Evolutionary conservation across 345 rosid genomes (phyloP), one percentile per base, ranked within the genome.

Genomic region (Pelargonium nanum): DNA sequence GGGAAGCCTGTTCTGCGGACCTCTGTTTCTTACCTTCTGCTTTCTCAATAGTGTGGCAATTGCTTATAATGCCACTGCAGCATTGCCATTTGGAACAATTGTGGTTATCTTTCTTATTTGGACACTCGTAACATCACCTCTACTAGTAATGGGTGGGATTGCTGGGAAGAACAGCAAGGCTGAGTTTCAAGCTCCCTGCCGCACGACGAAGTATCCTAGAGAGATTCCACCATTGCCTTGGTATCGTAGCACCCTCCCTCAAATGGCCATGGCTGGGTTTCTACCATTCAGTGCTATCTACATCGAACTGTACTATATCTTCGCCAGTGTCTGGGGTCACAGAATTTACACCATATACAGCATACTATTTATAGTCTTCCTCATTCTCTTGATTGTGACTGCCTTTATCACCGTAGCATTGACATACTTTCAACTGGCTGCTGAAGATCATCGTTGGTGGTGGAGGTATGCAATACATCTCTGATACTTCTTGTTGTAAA

Each of bases 241-340:
- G 83, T 75, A 79, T 56, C 56, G 83, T 59, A 65, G 69, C 24
- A 32, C 83, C 7, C 55, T 79, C 56, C 76, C 80, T 62, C 83
- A 79, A 67, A 75, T 75, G 83, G 80, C 83, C 20, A 75, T 79
- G 80, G 78, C 83, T 13, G 83, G 83, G 22, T 79, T 79, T 53
- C 62, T 79, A 32, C 83, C 83, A 16, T 79, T 79, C 73, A 79
- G 80, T 75, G 83, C 83, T 26, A 79, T 79, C 63, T 79, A 79
- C 69, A 75, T 79, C 1, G 80, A 79, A 44, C 80, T 75, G 15
- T 75, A 79, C 74, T 79, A 79, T 60, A 79, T 79, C 23, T 79
- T 79, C 60, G 78, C 83, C 22, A 79, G 80, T 63, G 80, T 78
- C 45, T 79, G 83, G 83, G 83, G 80, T 59, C 83, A 79, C 78